These are phyloP conservation scores for Pichia sp. DNA, from an alignment of 1,139 yeast species.

Conservation along the genomic window DNA sequence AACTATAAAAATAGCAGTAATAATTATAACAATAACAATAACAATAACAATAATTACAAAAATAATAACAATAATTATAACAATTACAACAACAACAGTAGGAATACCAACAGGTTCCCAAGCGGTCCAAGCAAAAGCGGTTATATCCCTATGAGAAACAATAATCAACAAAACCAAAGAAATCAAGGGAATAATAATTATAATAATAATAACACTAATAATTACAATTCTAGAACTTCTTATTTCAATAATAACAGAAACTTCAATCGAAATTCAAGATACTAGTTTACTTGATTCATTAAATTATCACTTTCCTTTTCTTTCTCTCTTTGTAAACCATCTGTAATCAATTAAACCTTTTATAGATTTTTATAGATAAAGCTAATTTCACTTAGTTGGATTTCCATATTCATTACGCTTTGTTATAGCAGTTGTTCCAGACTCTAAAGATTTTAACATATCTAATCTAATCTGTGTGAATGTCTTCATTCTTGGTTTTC, in stretches of 20 bases:
- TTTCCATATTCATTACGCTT: neutral
- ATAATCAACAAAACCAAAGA: slow-evolving; percentile 9
- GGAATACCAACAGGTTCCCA: slow-evolving; percentile 4
- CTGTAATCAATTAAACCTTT: no score
- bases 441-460: neutral
- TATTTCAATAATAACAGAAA: slow-evolving; percentile 10
- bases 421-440: neutral
- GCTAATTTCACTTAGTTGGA: no score
- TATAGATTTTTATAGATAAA: no score
- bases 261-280: slow-evolving; percentile 6
- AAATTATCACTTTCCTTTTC: neutral
- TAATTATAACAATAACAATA: neutral
- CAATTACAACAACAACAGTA: slow-evolving; percentile 1
- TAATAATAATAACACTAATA: neutral
- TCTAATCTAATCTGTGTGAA: slow-evolving; percentile 3
- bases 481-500: slow-evolving; percentile 10
- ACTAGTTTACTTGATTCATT: neutral
- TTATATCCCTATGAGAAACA: slow-evolving; percentile 6
- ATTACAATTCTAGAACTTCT: slow-evolving; percentile 4
- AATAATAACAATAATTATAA: no score
- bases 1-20: slow-evolving; percentile 1
- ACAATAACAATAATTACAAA: neutral
- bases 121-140: slow-evolving; percentile 12
- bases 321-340: no score
- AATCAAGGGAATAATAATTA: slow-evolving; percentile 2